Evolutionary conservation across 768 basidiomycete species (phyloP).

Genomic region (Cystobasidium tubakii): DNA sequence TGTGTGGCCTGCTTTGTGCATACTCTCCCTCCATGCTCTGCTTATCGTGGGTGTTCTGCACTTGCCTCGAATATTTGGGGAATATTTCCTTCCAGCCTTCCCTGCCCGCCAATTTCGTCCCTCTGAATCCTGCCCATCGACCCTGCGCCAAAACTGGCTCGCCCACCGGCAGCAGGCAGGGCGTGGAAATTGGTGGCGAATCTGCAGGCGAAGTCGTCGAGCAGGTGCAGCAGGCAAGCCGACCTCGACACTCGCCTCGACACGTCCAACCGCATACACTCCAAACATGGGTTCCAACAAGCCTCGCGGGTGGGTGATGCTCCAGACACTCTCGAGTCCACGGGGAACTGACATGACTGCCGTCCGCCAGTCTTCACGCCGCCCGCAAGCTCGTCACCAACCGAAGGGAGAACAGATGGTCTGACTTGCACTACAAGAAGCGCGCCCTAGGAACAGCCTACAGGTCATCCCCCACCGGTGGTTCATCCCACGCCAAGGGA

Average conservation of each 20-base stretch:
- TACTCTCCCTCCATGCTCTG: too few relatives aligned
- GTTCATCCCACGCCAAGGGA: constrained; percentile 98
- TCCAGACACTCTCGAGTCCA: too few relatives aligned
- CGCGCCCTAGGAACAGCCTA: constrained; percentile 98
- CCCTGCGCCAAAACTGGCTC: too few relatives aligned
- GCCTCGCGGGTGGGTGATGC: constrained; percentile 1
- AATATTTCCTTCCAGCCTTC: constrained; percentile 17
- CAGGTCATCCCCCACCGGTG: constrained; percentile 99
- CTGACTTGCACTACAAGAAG: constrained; percentile 76
- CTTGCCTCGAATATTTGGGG: too few relatives aligned
- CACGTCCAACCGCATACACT: background rate
- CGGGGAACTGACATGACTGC: background rate
- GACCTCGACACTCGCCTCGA: background rate
- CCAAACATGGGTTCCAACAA: constrained; percentile 10
- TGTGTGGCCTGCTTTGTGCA: too few relatives aligned
- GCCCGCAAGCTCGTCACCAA: constrained; percentile 89
- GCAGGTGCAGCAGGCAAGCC: background rate
- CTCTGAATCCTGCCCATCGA: too few relatives aligned
- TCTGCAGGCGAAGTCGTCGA: background rate
- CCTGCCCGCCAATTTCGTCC: background rate
- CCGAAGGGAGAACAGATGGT: constrained; percentile 93
- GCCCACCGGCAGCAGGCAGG: background rate
- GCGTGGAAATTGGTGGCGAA: background rate
- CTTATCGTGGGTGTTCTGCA: too few relatives aligned
- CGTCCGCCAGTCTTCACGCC: constrained; percentile 29